Evolutionary conservation across 345 rosid species (phyloP).

Genomic region (Kandelia obovata): DNA sequence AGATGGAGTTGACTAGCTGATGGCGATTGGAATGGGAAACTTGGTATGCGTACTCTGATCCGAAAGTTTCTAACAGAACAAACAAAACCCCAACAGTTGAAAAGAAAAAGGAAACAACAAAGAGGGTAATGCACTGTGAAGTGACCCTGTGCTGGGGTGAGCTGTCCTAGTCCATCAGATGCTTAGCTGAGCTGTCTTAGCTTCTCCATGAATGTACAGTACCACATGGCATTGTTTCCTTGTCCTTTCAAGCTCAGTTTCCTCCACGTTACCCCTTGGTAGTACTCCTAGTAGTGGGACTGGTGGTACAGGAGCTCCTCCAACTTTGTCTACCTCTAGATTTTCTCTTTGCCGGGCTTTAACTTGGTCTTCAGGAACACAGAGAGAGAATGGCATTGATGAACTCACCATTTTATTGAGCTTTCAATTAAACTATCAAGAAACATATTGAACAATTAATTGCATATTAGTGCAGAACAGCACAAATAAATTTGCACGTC

Average conservation of each 20-base stretch:
- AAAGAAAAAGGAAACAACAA: background rate
- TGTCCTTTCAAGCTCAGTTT: constrained; percentile 9
- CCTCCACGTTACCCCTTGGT: background rate
- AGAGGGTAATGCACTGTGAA: background rate
- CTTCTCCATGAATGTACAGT: constrained; percentile 17
- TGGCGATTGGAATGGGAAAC: background rate
- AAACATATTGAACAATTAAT: no score
- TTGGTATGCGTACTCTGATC: no score
- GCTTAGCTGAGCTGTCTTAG: constrained; percentile 20
- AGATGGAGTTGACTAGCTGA: constrained; percentile 1
- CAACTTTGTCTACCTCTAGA: no score
- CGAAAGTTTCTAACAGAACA: no score
- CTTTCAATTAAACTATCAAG: no score
- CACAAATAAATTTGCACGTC: no score
- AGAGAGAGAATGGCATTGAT: no score
- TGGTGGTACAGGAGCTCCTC: no score
- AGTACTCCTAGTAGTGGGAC: no score
- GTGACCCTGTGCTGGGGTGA: constrained; percentile 20
- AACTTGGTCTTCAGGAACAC: no score
- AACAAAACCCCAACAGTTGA: background rate
- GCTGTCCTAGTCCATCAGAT: constrained; percentile 25
- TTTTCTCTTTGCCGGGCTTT: background rate
- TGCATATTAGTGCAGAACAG: no score
- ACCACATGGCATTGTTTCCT: constrained; percentile 10
- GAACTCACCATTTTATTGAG: no score